phyloP scores from a whole-genome alignment of 441 rosid genomes.

The Adansonia grandidieri region DNA sequence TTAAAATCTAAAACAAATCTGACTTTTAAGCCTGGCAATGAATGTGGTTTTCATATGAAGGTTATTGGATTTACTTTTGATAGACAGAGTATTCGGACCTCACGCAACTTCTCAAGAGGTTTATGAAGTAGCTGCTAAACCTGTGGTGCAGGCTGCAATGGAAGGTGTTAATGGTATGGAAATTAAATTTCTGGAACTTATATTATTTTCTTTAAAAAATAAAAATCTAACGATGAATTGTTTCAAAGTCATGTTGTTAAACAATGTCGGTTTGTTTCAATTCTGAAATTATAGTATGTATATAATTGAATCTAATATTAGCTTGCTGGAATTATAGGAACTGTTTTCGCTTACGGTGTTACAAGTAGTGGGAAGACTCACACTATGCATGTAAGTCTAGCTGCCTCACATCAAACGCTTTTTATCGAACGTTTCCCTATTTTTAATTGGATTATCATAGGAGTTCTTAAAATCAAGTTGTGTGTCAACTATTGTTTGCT shows the following conservation, averaged over 20 bases:
- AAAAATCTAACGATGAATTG: not conserved
- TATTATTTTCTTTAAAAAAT: constrained; percentile 1
- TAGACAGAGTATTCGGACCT: constrained; percentile 94
- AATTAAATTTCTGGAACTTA: constrained; percentile 1
- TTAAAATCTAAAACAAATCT: not conserved
- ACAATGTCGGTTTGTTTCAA: constrained; percentile 6
- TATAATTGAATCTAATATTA: not conserved
- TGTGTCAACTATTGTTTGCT: not conserved
- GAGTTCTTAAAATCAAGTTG: not conserved
- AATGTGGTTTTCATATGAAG: not conserved
- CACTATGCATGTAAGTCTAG: constrained; percentile 89
- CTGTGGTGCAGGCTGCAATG: constrained; percentile 98
- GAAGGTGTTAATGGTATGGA: constrained; percentile 94
- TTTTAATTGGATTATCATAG: not conserved
- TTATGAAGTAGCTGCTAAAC: constrained; percentile 92
- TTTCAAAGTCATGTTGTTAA: constrained; percentile 1
- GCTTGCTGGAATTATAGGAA: constrained; percentile 57
- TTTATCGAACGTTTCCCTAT: not conserved
- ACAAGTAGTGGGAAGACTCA: constrained; percentile 99
- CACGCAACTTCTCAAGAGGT: constrained; percentile 80
- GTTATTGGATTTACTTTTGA: constrained; percentile 27
- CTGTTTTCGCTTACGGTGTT: constrained; percentile 98
- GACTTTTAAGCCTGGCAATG: not conserved
- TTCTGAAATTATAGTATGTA: constrained; percentile 9
- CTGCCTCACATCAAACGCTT: constrained; percentile 8